Evolutionary conservation across 2,329 filamentous ascomycete species (phyloP).

Genomic region (Penicillium olsonii): DNA sequence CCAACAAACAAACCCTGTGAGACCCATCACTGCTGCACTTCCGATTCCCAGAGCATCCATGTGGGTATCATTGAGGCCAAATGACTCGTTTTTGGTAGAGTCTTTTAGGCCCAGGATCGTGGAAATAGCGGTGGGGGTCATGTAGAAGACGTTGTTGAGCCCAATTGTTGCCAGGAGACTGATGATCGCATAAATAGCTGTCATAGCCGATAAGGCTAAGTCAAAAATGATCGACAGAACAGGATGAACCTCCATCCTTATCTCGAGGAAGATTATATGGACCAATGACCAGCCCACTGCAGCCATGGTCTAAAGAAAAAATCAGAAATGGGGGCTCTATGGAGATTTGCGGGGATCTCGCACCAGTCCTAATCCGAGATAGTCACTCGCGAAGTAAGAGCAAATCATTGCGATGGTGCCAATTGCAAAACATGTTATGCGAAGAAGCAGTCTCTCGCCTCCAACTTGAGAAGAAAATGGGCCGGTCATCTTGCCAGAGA

Average conservation of each 20-base stretch:
- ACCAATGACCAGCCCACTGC: not conserved
- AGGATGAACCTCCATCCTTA: not conserved
- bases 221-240: not conserved
- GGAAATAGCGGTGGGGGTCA: too few relatives aligned
- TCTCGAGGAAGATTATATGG: not conserved
- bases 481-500: not conserved
- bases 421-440: not conserved
- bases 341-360: not conserved
- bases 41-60: too few relatives aligned
- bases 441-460: not conserved
- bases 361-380: not conserved
- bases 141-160: too few relatives aligned
- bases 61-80: too few relatives aligned
- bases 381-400: not conserved
- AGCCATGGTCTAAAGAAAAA: not conserved
- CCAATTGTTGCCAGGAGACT: not conserved
- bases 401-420: not conserved
- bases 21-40: too few relatives aligned
- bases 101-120: too few relatives aligned
- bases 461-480: not conserved
- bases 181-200: not conserved
- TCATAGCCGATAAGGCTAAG: not conserved
- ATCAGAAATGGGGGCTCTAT: not conserved
- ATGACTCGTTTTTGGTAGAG: too few relatives aligned
- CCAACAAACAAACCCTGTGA: too few relatives aligned